These are phyloP conservation scores for Pluteus cervinus DNA, from an alignment of 768 basidiomycete genomes.

Conservation along the genomic window DNA sequence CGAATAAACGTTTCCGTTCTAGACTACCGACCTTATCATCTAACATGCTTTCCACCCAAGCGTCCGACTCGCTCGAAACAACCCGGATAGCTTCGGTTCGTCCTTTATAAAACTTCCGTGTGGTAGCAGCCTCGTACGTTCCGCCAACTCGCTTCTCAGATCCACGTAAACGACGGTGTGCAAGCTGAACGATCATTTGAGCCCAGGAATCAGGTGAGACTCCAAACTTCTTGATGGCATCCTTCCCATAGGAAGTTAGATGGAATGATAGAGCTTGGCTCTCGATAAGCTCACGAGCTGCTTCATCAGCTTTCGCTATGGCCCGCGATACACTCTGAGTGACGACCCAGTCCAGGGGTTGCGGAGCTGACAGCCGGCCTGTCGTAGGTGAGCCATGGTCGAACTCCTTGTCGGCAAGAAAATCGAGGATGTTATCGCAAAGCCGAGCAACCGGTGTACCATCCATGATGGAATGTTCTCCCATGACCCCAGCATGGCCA, in stretches of 20 bases:
- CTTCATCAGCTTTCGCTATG: slow-evolving; percentile 50
- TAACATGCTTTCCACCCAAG: slow-evolving; percentile 75
- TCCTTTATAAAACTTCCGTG: slow-evolving; percentile 83
- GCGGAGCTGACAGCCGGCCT: slow-evolving; percentile 30
- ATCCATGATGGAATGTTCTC: slow-evolving; percentile 91
- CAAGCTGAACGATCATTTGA: slow-evolving; percentile 88
- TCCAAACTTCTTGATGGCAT: slow-evolving; percentile 77
- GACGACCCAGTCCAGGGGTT: slow-evolving; percentile 60
- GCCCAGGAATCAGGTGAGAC: slow-evolving; percentile 95
- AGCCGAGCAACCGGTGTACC: slow-evolving; percentile 76
- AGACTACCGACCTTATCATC: slow-evolving; percentile 32
- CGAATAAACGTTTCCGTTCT: slow-evolving; percentile 48
- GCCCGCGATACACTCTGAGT: slow-evolving; percentile 39
- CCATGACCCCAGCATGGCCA: slow-evolving; percentile 78
- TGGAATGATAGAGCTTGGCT: slow-evolving; percentile 59
- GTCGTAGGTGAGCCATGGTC: slow-evolving; percentile 44
- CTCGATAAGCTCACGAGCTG: slow-evolving; percentile 50
- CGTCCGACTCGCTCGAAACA: slow-evolving; percentile 69
- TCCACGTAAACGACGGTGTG: slow-evolving; percentile 67
- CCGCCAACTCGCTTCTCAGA: slow-evolving; percentile 55
- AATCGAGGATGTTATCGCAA: slow-evolving; percentile 62
- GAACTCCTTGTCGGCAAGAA: slow-evolving; percentile 54
- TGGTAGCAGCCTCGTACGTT: slow-evolving; percentile 93
- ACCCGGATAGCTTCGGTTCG: slow-evolving; percentile 93
- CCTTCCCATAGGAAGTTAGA: slow-evolving; percentile 77